Evolutionary conservation across 2,329 filamentous ascomycete species (phyloP).

Genomic region (Cytospora schulzeri): DNA sequence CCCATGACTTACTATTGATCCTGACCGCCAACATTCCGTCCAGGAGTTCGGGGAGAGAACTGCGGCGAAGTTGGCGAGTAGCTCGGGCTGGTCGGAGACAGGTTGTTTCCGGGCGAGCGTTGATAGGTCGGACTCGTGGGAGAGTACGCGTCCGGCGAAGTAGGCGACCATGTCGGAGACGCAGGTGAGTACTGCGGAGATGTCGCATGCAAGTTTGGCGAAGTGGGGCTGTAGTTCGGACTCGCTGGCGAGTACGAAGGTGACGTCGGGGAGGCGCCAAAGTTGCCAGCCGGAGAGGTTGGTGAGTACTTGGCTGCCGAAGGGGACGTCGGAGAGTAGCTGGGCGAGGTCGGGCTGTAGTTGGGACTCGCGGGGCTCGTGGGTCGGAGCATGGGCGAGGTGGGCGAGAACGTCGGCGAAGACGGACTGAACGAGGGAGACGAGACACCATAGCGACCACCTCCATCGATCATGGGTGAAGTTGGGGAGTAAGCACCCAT

Average conservation of each 20-base stretch:
- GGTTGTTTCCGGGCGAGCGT: constrained; percentile 54
- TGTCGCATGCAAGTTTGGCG: constrained; percentile 56
- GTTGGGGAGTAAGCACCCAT: constrained; percentile 76
- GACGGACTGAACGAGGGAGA: constrained; percentile 63
- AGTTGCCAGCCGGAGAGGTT: constrained; percentile 72
- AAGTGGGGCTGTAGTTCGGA: constrained; percentile 72
- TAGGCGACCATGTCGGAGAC: constrained; percentile 78
- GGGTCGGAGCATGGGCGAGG: constrained; percentile 59
- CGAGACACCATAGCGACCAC: constrained; percentile 56
- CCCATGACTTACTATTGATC: constrained; percentile 44
- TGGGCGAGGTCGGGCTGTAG: constrained; percentile 68
- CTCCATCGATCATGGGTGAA: constrained; percentile 64
- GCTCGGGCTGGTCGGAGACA: constrained; percentile 68
- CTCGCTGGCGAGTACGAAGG: constrained; percentile 72
- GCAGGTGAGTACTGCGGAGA: constrained; percentile 69
- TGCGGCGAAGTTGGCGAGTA: constrained; percentile 68
- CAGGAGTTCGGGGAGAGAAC: constrained; percentile 49
- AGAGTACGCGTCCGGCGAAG: constrained; percentile 66
- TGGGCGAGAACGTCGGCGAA: constrained; percentile 65
- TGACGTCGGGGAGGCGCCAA: constrained; percentile 68
- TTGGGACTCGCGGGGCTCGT: constrained; percentile 59
- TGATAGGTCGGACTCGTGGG: constrained; percentile 65
- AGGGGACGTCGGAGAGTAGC: constrained; percentile 65
- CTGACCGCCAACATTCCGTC: constrained; percentile 42
- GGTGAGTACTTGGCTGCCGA: constrained; percentile 62